These are phyloP conservation scores for Thecamonas trahens DNA, from an alignment of 78 protist species.

Conservation along the genomic window DNA sequence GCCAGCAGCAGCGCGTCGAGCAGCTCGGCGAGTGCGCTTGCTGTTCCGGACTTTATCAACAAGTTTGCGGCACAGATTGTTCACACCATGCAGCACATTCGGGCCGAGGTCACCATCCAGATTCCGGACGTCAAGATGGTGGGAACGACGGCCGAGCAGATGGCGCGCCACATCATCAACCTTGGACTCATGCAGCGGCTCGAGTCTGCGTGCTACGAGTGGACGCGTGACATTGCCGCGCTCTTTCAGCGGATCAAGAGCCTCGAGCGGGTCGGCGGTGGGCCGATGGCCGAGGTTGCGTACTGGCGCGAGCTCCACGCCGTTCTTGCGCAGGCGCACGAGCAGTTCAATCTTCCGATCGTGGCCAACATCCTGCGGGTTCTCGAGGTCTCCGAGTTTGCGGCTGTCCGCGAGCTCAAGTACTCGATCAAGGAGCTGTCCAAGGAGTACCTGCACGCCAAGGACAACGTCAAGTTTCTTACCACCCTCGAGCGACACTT, in stretches of 20 bases:
- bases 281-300: conserved; percentile 70
- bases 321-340: conserved; percentile 42
- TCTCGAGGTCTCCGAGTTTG: background rate
- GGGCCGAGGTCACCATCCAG: too few species aligned
- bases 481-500: conserved; percentile 87
- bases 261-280: conserved; percentile 14
- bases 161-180: too few species aligned
- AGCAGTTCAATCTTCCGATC: conserved; percentile 57
- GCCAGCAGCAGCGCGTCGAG: too few species aligned
- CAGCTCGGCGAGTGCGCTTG: too few species aligned
- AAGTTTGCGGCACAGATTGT: too few species aligned
- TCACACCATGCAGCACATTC: too few species aligned
- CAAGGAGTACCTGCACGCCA: conserved; percentile 59
- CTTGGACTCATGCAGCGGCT: too few species aligned
- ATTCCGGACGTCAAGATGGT: too few species aligned
- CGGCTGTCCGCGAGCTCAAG: background rate
- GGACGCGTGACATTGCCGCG: background rate
- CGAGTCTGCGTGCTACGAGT: background rate
- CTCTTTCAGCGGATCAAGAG: background rate
- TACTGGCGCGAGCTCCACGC: conserved; percentile 59
- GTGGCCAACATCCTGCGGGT: conserved; percentile 40
- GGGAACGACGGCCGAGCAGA: too few species aligned
- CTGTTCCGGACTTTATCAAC: too few species aligned
- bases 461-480: conserved; percentile 86
- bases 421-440: conserved; percentile 8